phyloP scores from a whole-genome alignment of 2,329 filamentous ascomycete genomes.

The Pseudopithomyces chartarum region DNA sequence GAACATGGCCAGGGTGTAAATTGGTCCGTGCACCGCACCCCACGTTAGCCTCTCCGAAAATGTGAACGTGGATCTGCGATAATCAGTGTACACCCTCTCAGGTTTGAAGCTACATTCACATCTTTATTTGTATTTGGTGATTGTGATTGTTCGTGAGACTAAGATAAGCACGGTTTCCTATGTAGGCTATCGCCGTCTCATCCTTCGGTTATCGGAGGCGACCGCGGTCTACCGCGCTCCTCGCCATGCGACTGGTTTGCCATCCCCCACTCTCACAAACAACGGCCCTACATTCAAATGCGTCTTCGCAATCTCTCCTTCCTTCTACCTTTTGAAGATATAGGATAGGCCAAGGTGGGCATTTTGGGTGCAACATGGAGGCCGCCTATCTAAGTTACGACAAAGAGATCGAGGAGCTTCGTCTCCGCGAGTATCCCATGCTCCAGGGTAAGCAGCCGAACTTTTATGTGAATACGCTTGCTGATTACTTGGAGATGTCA shows the following conservation, averaged over 20 bases:
- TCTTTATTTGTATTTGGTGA: not conserved
- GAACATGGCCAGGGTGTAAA: no score
- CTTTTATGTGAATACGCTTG: not conserved
- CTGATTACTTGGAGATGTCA: constrained; percentile 59
- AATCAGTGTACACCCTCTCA: no score
- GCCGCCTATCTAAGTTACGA: constrained; percentile 56
- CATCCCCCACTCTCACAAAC: constrained; percentile 44
- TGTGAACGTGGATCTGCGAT: no score
- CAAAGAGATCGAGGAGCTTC: constrained; percentile 61
- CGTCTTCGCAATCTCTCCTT: constrained; percentile 14
- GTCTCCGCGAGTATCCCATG: constrained; percentile 70
- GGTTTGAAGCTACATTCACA: no score
- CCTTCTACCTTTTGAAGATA: constrained; percentile 22
- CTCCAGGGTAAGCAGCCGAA: constrained; percentile 60
- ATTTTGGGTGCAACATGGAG: constrained; percentile 27
- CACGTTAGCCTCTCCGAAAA: no score
- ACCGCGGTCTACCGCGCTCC: constrained; percentile 24
- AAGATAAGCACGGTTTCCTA: not conserved
- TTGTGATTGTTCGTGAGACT: not conserved
- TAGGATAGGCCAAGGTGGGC: constrained; percentile 24
- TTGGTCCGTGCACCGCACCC: no score
- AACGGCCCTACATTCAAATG: constrained; percentile 33
- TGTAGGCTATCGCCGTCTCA: constrained; percentile 1
- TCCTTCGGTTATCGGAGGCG: constrained; percentile 29
- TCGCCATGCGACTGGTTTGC: constrained; percentile 28